These are phyloP conservation scores for Suhomyces prunicola DNA, from an alignment of 805 yeast species.

Conservation along the genomic window DNA sequence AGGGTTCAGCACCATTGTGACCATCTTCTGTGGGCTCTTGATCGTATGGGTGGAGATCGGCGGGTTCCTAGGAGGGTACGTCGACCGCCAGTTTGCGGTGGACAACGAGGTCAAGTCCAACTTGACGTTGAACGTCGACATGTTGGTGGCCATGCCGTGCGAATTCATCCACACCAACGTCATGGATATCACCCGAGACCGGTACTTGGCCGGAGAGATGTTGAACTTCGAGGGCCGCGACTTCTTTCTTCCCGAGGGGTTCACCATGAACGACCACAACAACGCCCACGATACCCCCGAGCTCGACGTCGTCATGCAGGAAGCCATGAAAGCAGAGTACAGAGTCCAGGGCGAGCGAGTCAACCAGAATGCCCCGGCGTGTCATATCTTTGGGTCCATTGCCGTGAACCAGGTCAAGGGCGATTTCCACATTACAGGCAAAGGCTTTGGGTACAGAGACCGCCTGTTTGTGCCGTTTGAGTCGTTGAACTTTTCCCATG, in stretches of 20 bases:
- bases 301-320: slow-evolving; percentile 62
- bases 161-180: slow-evolving; percentile 70
- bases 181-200: slow-evolving; percentile 73
- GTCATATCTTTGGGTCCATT: slow-evolving; percentile 78
- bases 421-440: slow-evolving; percentile 77
- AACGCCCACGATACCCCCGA: slow-evolving; percentile 55
- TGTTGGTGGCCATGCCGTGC: slow-evolving; percentile 84
- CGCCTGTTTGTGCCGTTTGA: slow-evolving; percentile 46
- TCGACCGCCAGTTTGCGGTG: slow-evolving; percentile 75
- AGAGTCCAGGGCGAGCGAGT: slow-evolving; percentile 39
- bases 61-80: slow-evolving; percentile 75
- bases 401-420: slow-evolving; percentile 87
- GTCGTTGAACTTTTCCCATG: slow-evolving; percentile 75
- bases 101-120: slow-evolving; percentile 56
- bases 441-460: slow-evolving; percentile 61
- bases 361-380: slow-evolving; percentile 67
- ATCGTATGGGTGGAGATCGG: slow-evolving; percentile 84
- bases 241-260: slow-evolving; percentile 53
- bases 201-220: slow-evolving; percentile 72
- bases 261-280: slow-evolving; percentile 44
- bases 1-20: slow-evolving; percentile 64
- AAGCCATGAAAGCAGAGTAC: slow-evolving; percentile 65
- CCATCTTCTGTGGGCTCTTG: slow-evolving; percentile 60
- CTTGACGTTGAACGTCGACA: slow-evolving; percentile 71
- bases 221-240: slow-evolving; percentile 65